These are phyloP conservation scores for Scytalidium sp. DNA, from an alignment of 2,329 filamentous ascomycete genomes.

Conservation along the genomic window DNA sequence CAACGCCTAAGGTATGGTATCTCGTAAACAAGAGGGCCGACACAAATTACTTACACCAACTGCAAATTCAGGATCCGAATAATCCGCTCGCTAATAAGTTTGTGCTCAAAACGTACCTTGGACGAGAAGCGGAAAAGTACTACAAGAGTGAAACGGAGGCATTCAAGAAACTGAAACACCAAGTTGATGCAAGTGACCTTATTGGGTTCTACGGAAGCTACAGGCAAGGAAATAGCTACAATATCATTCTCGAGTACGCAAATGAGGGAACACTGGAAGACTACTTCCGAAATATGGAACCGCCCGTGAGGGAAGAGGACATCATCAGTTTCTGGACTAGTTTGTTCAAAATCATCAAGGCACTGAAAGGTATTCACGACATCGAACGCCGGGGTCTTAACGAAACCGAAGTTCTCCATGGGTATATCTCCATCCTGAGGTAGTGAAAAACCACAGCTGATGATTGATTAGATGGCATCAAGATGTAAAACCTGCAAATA, in stretches of 20 bases:
- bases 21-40: too few species aligned
- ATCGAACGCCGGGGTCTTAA: too few species aligned
- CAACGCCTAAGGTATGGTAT: conserved; percentile 1
- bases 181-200: conserved; percentile 2
- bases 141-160: conserved; percentile 14
- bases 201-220: conserved; percentile 14
- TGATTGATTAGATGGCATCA: conserved; percentile 30
- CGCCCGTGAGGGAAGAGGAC: conserved; percentile 13
- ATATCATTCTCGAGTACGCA: conserved; percentile 28
- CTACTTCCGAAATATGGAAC: conserved; percentile 12
- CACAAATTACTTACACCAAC: too few species aligned
- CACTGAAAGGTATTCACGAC: conserved; percentile 6
- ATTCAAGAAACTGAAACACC: conserved; percentile 7
- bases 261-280: conserved; percentile 23
- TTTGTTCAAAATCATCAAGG: conserved; percentile 17
- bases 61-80: neutral
- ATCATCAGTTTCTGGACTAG: conserved; percentile 20
- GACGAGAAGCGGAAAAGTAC: conserved; percentile 8
- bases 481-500: conserved; percentile 30
- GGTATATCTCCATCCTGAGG: too few species aligned
- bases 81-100: conserved; percentile 6
- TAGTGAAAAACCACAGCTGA: too few species aligned
- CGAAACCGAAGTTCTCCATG: neutral
- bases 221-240: conserved; percentile 15
- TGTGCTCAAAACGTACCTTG: conserved; percentile 15